Conservation (phyloP, 83 land plant genomes). For the Thuja plicata region DNA sequence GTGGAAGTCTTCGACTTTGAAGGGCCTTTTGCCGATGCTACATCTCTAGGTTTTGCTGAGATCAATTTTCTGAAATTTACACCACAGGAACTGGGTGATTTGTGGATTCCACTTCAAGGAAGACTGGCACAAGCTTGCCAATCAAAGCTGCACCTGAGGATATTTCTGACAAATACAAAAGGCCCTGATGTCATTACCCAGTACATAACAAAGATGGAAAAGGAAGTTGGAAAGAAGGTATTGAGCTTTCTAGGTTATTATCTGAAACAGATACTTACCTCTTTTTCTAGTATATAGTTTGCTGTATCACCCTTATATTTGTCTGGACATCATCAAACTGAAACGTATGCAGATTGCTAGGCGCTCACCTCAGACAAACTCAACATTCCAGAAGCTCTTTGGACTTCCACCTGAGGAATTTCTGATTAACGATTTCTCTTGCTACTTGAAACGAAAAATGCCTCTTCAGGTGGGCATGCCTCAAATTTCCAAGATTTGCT, state of each 20-base stretch:
- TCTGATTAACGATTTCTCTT: conserved; percentile 87
- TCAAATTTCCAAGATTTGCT: neutral
- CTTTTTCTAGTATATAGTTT: neutral
- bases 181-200: conserved; percentile 42
- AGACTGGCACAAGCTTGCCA: conserved; percentile 62
- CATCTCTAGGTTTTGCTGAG: conserved; percentile 72
- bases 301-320: neutral
- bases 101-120: conserved; percentile 80
- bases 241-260: neutral
- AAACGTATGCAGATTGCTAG: conserved; percentile 49
- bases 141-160: conserved; percentile 67
- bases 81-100: conserved; percentile 55
- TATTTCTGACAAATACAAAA: conserved; percentile 61
- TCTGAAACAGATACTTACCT: neutral
- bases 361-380: conserved; percentile 78
- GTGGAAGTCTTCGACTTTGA: conserved; percentile 79
- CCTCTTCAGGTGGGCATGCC: conserved; percentile 72
- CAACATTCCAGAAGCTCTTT: conserved; percentile 85
- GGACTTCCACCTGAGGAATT: conserved; percentile 88
- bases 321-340: conserved; percentile 8
- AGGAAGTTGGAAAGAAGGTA: conserved; percentile 83
- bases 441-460: conserved; percentile 84
- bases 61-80: conserved; percentile 61
- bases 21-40: conserved; percentile 73
- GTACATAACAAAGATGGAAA: conserved; percentile 76